A percentile compares a stretch with the other conserved stretches of the same genome.
Conservation (phyloP, 2,329 filamentous ascomycete species). For the Xylaria polymorpha region DNA sequence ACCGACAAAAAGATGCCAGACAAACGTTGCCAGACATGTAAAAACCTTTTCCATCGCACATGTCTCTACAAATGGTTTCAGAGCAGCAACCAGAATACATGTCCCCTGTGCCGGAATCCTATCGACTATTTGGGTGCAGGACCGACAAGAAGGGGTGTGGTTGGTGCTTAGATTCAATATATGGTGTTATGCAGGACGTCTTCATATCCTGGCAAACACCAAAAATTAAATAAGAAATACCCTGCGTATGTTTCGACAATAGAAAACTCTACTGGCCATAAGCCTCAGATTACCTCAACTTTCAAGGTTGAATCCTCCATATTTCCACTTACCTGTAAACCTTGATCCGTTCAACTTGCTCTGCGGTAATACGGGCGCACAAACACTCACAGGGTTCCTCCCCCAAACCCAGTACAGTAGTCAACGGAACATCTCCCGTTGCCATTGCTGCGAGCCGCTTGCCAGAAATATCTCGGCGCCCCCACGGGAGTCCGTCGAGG, state of each 20-base stretch:
- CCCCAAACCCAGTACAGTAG: neutral
- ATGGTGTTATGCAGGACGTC: neutral
- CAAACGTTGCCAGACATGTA: constrained; percentile 91
- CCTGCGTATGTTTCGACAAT: neutral
- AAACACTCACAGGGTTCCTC: neutral
- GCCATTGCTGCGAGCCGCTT: constrained; percentile 2
- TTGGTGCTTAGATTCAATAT: constrained; percentile 18
- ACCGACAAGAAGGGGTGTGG: constrained; percentile 40
- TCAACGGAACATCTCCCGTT: neutral
- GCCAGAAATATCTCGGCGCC: neutral
- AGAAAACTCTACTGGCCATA: neutral
- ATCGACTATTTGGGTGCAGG: constrained; percentile 70
- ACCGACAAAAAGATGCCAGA: constrained; percentile 89
- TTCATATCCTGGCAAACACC: neutral
- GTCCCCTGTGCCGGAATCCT: constrained; percentile 90
- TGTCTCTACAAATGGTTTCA: constrained; percentile 99
- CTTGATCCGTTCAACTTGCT: neutral
- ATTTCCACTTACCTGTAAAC: neutral
- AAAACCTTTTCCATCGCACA: constrained; percentile 88
- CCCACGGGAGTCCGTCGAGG: too few relatives aligned
- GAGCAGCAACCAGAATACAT: constrained; percentile 89
- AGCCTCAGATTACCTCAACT: neutral
- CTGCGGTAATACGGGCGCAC: neutral
- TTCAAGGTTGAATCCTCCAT: neutral
- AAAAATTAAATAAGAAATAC: neutral